phyloP scores from a whole-genome alignment of 768 basidiomycete genomes.

The Boletellus ananas region DNA sequence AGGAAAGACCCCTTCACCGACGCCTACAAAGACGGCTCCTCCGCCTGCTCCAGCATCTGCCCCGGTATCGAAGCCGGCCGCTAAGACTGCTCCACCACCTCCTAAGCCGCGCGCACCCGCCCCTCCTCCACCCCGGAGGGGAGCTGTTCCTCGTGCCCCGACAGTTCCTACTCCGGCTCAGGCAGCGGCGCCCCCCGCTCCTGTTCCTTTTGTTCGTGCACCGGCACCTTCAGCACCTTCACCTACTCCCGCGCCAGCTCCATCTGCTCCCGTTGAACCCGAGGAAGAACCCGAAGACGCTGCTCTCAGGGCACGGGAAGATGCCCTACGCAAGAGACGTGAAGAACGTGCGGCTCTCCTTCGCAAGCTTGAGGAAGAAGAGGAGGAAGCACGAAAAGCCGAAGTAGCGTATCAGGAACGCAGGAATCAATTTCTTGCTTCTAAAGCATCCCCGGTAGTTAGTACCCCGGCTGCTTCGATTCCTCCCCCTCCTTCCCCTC shows the following conservation, averaged over 20 bases:
- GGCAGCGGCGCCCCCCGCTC: slow-evolving; percentile 14
- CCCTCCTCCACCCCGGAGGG: slow-evolving; percentile 34
- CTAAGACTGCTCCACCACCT: slow-evolving; percentile 30
- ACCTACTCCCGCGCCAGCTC: slow-evolving; percentile 37
- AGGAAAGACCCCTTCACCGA: slow-evolving; percentile 37
- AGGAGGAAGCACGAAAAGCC: slow-evolving; percentile 49
- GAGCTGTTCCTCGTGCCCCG: slow-evolving; percentile 4
- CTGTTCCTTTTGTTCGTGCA: slow-evolving; percentile 17
- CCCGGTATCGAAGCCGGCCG: slow-evolving; percentile 37
- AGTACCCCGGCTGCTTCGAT: slow-evolving; percentile 29
- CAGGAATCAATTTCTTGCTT: slow-evolving; percentile 33
- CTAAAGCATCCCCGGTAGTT: slow-evolving; percentile 34
- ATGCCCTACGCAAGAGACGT: slow-evolving; percentile 63
- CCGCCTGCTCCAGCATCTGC: slow-evolving; percentile 37
- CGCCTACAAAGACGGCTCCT: slow-evolving; percentile 44
- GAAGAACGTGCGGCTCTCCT: slow-evolving; percentile 70
- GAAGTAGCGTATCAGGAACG: slow-evolving; percentile 40
- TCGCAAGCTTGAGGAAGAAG: slow-evolving; percentile 67
- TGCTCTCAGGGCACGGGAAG: slow-evolving; percentile 63
- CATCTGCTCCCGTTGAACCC: slow-evolving; percentile 29
- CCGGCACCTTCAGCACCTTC: slow-evolving; percentile 48
- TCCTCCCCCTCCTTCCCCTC: slow-evolving; percentile 35
- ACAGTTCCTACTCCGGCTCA: slow-evolving; percentile 25
- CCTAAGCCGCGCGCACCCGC: slow-evolving; percentile 37
- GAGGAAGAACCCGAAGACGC: slow-evolving; percentile 78